Base-by-base conservation (phyloP, 164 flowering plant species). In the Dillenia suffruticosa region DNA sequence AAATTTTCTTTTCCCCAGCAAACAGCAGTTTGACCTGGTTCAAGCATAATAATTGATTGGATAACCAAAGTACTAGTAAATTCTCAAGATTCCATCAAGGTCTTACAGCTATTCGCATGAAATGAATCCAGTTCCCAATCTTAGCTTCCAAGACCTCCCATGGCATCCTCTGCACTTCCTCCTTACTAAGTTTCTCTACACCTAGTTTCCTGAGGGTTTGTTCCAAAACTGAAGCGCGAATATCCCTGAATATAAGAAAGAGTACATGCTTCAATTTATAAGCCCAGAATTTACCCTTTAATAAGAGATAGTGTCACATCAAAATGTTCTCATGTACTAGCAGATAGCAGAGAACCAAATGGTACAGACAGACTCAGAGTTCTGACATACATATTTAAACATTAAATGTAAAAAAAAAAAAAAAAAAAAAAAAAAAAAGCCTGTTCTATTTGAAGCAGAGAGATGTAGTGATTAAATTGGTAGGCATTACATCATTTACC, bases 81-180 rank as follows among this genome's bases (percentile, higher is more conserved):
- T n/a, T 64, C 19, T 12, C n/a, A 2, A 56, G 58, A 56, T 48
- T 9, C 46, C 44, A 9, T 16, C 12, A 63, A 72, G 68, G 62
- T 15, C 94, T 76, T 82, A 90, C 98, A 70, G 94, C 79, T 71
- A 90, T 87, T 13, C 92, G 84, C 96, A 93, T 86, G 71, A 68
- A 84, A 72, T 83, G 92, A 63, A 89, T 87, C 98, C 97, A 93
- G 51, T 80, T 87, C 66, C 96, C 97, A 68, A 93, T 90, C 70
- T 93, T 93, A 49, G 90, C 86, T 72, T 93, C 98, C 76, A 90
- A 69, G 74, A 78, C 88, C 68, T 93, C 98, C 98, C 98, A 93
- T 60, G 84, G 97, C 98, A 93, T 84, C 81, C 72, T 93, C 69
- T 93, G 97, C 49, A 90, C 97, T 72, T 90, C 98, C 40, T 93